Conservation (phyloP, 768 basidiomycete genomes). For the Floccularia luteovirens region DNA sequence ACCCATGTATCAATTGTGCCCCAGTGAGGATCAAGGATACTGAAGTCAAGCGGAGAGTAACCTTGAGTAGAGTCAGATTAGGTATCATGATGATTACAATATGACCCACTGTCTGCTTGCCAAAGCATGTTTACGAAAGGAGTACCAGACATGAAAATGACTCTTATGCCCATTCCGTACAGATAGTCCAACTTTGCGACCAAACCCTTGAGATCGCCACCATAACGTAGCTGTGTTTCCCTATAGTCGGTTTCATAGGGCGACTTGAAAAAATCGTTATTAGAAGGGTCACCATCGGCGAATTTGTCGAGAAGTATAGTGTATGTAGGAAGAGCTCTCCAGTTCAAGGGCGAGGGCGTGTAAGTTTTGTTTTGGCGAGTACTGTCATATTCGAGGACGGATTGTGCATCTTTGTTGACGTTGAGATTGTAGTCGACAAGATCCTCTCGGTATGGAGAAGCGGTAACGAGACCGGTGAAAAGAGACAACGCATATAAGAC, state of each 20-base stretch:
- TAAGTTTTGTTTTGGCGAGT: conserved; percentile 59
- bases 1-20: conserved; percentile 81
- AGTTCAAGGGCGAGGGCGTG: conserved; percentile 75
- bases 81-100: conserved; percentile 1
- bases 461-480: conserved; percentile 28
- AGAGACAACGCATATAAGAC: conserved; percentile 30
- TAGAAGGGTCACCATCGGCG: conserved; percentile 86
- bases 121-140: conserved; percentile 95
- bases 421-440: conserved; percentile 76
- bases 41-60: conserved; percentile 91
- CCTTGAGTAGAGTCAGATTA: conserved; percentile 33
- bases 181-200: conserved; percentile 76
- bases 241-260: conserved; percentile 78
- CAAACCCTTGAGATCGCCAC: conserved; percentile 84
- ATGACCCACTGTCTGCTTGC: conserved; percentile 82
- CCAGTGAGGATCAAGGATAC: conserved; percentile 89
- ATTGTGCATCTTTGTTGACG: conserved; percentile 61
- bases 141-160: conserved; percentile 90
- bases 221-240: conserved; percentile 84
- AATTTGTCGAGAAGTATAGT: conserved; percentile 89
- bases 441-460: conserved; percentile 63
- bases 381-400: conserved; percentile 58
- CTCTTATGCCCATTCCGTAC: conserved; percentile 78
- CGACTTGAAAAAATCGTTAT: conserved; percentile 84
- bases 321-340: conserved; percentile 77